Evolutionary conservation across 164 flowering plant genomes (phyloP), one percentile per base, ranked within the genome.

Genomic region (Kingdonia uniflora): DNA sequence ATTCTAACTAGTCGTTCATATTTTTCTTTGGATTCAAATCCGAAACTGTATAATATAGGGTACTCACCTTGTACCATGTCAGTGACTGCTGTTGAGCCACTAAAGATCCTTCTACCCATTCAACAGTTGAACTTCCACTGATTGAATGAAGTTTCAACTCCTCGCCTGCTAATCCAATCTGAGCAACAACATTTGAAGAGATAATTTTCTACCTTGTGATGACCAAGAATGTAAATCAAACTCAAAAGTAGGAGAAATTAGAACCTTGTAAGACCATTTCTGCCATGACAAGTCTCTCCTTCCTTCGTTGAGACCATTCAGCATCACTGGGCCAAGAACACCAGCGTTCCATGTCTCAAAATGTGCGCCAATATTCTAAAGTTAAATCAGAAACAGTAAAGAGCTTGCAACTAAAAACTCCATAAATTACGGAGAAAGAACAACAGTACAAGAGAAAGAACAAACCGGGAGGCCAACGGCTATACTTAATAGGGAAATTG

Each of bases 271-370:
- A 53, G 87, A 69, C 99, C 97, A 89, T 61, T 76, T 80, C 69
- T 76, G 78, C 65, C 70, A 67, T 13, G 97, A 68, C 67, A 89
- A 62, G 67, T 87, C 95, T 64, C 85, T 70, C 58, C 74, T 75
- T 19, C 97, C 95, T 43, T 82, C 85, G 50, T 84, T 79, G 25
- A 92, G 85, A 58, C 96, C 96, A 42, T 61, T 69, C 64, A 94
- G 65, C 29, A 80, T 70, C 35, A 89, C 85, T 5, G 97, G 97
- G 16, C 97, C 99, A 59, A 89, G 80, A 62, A 94, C 88, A 29
- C 99, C 99, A 58, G 87, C 80, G 72, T 94, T 89, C 90, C 95
- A 82, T 40, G 79, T 71, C 76, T 94, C 99, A 61, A 75, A 89
- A 63, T 84, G 95, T 19, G 68, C 56, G 1, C 96, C 97, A 35